Conservation (phyloP, 306 rosid species). For the Hippophae rhamnoides region DNA sequence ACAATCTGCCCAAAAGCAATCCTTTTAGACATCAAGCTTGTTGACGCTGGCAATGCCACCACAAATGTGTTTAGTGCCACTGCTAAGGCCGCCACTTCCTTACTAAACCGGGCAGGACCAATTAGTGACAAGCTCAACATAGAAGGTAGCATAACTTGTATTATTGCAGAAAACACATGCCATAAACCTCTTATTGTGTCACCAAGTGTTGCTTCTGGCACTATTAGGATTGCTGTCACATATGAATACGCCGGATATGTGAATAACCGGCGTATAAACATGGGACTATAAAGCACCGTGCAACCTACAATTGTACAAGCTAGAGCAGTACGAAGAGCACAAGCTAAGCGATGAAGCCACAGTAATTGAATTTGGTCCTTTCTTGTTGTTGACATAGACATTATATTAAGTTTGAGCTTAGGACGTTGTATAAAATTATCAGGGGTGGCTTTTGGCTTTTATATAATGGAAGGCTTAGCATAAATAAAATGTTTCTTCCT, state of each 20-base stretch:
- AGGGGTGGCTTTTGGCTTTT: no score
- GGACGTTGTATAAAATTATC: no score
- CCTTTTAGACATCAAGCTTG: conserved; percentile 46
- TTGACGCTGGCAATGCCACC: conserved; percentile 56
- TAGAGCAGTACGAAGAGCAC: conserved; percentile 47
- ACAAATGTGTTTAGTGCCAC: conserved; percentile 31
- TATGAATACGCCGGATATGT: conserved; percentile 54
- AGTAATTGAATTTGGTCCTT: conserved; percentile 11
- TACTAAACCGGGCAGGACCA: conserved; percentile 30
- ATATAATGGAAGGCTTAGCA: no score
- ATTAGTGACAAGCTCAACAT: conserved; percentile 35
- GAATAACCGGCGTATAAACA: conserved; percentile 22
- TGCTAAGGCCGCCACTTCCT: conserved; percentile 21
- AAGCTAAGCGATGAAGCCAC: conserved; percentile 35
- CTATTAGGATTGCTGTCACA: conserved; percentile 44
- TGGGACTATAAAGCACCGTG: conserved; percentile 44
- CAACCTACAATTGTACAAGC: conserved; percentile 60
- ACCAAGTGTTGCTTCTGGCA: conserved; percentile 57
- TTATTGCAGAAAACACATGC: conserved; percentile 40
- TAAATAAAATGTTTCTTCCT: no score
- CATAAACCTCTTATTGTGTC: conserved; percentile 54
- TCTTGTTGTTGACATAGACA: neutral
- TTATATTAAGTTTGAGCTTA: neutral
- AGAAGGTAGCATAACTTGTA: conserved; percentile 27
- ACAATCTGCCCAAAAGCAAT: conserved; percentile 69